Percentiles rank a stretch among this genome's conserved stretches.
These are phyloP conservation scores for Gossypium anomalum DNA, from an alignment of 345 rosid species.

Conservation along the genomic window DNA sequence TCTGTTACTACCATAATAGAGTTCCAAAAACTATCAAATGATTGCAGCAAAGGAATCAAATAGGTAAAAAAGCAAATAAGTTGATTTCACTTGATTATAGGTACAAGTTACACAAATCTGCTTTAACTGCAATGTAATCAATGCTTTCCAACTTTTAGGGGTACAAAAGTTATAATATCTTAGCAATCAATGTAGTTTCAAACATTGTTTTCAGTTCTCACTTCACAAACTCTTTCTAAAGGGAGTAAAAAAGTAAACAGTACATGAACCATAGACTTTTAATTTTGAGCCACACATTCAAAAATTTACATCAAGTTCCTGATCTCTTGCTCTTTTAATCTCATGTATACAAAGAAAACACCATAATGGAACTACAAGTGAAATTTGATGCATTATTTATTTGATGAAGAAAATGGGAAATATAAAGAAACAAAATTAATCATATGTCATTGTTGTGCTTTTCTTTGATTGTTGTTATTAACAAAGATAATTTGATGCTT, in stretches of 20 bases:
- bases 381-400: neutral
- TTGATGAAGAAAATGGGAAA: neutral
- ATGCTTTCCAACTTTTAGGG: neutral
- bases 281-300: constrained; percentile 97
- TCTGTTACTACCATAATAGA: no score
- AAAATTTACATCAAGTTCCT: constrained; percentile 98
- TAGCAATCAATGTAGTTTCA: no score
- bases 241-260: neutral
- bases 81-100: neutral
- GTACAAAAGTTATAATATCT: neutral
- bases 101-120: neutral
- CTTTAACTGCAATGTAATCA: no score
- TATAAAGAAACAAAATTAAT: neutral
- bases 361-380: constrained; percentile 80
- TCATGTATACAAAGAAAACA: constrained; percentile 92
- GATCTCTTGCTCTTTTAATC: constrained; percentile 96
- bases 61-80: no score
- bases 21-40: no score
- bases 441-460: neutral
- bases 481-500: neutral
- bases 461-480: neutral
- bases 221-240: neutral
- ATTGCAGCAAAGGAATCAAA: no score
- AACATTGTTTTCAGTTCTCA: no score
- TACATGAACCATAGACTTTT: constrained; percentile 41